Conservation (phyloP, 257 asterid genomes). For the Anisodus tanguticus region DNA sequence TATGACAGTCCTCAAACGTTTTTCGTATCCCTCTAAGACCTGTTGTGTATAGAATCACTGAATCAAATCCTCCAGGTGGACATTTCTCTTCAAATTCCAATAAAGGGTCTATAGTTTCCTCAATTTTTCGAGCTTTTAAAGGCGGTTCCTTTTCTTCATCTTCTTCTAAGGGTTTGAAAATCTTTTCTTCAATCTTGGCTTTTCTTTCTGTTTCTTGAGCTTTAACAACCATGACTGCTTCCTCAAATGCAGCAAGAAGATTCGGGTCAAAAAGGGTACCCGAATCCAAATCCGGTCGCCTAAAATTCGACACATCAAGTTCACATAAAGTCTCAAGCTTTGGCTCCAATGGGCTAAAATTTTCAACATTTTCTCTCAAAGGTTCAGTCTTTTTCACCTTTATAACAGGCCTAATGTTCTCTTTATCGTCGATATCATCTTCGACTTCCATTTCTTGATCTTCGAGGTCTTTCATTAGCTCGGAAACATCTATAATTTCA, state of each 20-base stretch:
- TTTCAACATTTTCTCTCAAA: conserved; percentile 31
- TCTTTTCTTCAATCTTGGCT: conserved; percentile 37
- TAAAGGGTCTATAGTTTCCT: conserved; percentile 47
- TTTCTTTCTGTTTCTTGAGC: conserved; percentile 62
- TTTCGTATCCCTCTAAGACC: conserved; percentile 86
- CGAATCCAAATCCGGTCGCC: conserved; percentile 71
- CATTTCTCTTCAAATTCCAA: conserved; percentile 63
- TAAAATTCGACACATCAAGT: conserved; percentile 48
- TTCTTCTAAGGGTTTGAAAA: conserved; percentile 36
- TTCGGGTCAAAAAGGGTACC: conserved; percentile 69
- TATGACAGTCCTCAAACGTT: conserved; percentile 83
- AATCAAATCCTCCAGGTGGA: conserved; percentile 78
- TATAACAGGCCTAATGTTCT: conserved; percentile 52
- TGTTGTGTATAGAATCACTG: conserved; percentile 80
- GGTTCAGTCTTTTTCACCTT: not conserved
- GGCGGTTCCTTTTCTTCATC: conserved; percentile 50
- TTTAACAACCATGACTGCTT: conserved; percentile 66
- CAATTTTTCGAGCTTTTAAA: conserved; percentile 50
- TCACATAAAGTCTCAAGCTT: conserved; percentile 48
- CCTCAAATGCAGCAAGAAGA: conserved; percentile 72
- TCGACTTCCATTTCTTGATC: conserved; percentile 51
- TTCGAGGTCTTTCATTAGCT: conserved; percentile 78
- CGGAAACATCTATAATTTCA: conserved; percentile 61
- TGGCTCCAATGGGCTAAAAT: conserved; percentile 27
- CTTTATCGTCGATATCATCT: conserved; percentile 57